Conservation (phyloP, 495 filamentous ascomycete species). For the Penicillium longicatenatum region DNA sequence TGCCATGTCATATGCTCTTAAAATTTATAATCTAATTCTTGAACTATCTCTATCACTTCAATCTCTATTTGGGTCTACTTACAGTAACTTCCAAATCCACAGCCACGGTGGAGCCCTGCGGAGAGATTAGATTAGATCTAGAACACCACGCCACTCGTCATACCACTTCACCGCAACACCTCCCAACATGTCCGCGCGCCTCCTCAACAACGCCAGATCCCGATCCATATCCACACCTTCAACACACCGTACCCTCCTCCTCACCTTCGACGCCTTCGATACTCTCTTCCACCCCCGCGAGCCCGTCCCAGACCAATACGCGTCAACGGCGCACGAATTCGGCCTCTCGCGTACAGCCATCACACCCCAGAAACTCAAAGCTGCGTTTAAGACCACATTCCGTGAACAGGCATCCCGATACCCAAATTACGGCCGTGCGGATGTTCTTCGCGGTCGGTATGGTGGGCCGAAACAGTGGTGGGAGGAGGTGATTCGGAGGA, state of each 20-base stretch:
- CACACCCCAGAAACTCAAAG: constrained; percentile 30
- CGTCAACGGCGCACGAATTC: constrained; percentile 54
- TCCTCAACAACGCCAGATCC: constrained; percentile 1
- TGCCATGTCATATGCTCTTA: too few relatives aligned
- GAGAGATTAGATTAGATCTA: constrained; percentile 1
- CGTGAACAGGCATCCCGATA: constrained; percentile 46
- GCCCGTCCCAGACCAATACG: constrained; percentile 65
- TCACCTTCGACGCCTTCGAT: constrained; percentile 77
- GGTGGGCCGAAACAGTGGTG: constrained; percentile 66
- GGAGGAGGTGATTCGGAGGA: constrained; percentile 56
- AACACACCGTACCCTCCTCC: constrained; percentile 49
- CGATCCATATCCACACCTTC: neutral
- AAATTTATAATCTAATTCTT: too few relatives aligned
- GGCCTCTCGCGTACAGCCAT: constrained; percentile 47
- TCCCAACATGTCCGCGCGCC: constrained; percentile 9
- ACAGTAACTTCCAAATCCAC: neutral
- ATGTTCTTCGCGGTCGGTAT: constrained; percentile 47
- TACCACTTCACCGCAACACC: neutral
- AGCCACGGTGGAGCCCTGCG: neutral
- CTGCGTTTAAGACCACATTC: constrained; percentile 52
- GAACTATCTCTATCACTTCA: too few relatives aligned
- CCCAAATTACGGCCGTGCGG: constrained; percentile 67
- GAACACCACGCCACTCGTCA: neutral
- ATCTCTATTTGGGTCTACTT: too few relatives aligned
- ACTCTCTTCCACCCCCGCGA: constrained; percentile 68